phyloP scores from a whole-genome alignment of 441 rosid genomes.

The Eruca vesicaria region DNA sequence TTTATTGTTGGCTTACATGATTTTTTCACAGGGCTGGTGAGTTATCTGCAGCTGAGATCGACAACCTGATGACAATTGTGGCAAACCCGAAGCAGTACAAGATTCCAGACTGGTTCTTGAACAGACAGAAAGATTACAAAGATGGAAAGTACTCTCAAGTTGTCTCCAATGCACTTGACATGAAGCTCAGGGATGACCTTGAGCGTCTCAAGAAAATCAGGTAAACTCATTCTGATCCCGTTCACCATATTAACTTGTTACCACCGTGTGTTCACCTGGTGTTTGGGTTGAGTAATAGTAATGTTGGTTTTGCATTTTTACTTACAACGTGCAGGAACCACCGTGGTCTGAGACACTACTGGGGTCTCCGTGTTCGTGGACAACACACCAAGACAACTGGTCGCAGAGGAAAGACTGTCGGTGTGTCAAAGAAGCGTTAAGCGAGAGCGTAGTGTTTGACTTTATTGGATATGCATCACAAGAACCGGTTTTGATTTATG shows the following conservation, averaged over 20 bases:
- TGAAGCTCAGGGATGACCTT: conserved; percentile 95
- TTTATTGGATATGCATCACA: background rate
- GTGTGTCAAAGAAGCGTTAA: conserved; percentile 86
- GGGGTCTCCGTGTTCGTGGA: conserved; percentile 92
- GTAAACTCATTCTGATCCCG: conserved; percentile 26
- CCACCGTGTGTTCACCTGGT: background rate
- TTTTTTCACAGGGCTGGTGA: conserved; percentile 71
- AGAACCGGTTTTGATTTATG: background rate
- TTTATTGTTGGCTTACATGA: background rate
- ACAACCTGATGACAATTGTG: conserved; percentile 84
- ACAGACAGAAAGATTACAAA: conserved; percentile 95
- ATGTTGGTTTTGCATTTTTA: background rate
- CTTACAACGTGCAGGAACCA: conserved; percentile 38
- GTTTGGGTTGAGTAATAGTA: background rate
- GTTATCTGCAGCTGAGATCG: conserved; percentile 77
- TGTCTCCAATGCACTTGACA: conserved; percentile 90
- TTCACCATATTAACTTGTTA: background rate
- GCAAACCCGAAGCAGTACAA: conserved; percentile 92
- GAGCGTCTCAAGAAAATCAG: conserved; percentile 91
- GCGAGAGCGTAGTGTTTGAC: background rate
- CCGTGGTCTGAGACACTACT: conserved; percentile 91
- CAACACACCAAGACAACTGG: conserved; percentile 97
- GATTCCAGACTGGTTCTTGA: conserved; percentile 97
- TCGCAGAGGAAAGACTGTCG: conserved; percentile 90
- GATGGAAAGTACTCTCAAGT: conserved; percentile 91